Evolutionary conservation across 2,329 filamentous ascomycete genomes (phyloP).

Genomic region (Dactylonectria macrodidyma): DNA sequence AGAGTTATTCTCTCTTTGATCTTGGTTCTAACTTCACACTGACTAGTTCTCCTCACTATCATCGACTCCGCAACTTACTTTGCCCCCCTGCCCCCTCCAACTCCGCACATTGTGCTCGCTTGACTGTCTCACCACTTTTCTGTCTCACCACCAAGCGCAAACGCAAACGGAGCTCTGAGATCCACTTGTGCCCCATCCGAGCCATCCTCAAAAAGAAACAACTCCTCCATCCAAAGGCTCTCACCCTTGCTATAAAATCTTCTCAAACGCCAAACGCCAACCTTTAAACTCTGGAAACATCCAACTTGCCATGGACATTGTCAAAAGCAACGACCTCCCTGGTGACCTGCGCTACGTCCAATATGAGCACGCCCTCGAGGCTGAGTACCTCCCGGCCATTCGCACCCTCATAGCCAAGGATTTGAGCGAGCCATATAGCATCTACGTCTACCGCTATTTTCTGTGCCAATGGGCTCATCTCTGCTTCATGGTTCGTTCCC

Average conservation of each 20-base stretch:
- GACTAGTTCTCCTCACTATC: not conserved
- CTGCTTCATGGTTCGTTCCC: conserved; percentile 86
- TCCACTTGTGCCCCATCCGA: conserved; percentile 32
- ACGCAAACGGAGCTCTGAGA: conserved; percentile 19
- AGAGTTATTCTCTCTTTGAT: not conserved
- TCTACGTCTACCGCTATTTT: conserved; percentile 99
- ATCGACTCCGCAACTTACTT: not conserved
- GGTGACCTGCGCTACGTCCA: conserved; percentile 71
- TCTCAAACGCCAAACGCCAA: conserved; percentile 5
- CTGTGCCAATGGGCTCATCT: conserved; percentile 97
- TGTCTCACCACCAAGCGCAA: conserved; percentile 13
- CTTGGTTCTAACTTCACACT: not conserved
- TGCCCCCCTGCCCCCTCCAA: too few relatives aligned
- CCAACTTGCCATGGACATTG: conserved; percentile 52
- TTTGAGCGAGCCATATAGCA: conserved; percentile 97
- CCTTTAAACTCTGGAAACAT: conserved; percentile 11
- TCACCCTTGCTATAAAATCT: not conserved
- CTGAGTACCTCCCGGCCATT: conserved; percentile 84
- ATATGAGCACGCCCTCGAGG: conserved; percentile 73
- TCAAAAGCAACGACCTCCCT: conserved; percentile 54
- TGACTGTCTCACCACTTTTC: conserved; percentile 2
- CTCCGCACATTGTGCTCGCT: not conserved
- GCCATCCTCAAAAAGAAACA: conserved; percentile 31
- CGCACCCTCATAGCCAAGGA: conserved; percentile 95
- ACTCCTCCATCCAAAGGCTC: conserved; percentile 11